These are phyloP conservation scores for Aspergillus persii DNA, from an alignment of 2,329 filamentous ascomycete species.

Conservation along the genomic window DNA sequence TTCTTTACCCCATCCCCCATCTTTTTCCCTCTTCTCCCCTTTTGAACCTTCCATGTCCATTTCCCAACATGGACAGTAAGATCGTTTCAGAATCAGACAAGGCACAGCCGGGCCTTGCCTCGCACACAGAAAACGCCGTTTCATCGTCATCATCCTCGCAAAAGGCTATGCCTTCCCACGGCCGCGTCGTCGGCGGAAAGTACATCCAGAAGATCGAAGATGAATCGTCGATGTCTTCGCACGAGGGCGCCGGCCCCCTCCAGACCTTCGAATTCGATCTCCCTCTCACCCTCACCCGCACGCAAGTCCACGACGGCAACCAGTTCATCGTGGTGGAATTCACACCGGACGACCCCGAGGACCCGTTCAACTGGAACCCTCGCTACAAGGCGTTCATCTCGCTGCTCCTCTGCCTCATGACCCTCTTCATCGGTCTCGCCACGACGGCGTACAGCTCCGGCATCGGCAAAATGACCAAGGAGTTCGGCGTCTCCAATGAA, in stretches of 20 bases:
- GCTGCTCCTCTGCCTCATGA: conserved; percentile 51
- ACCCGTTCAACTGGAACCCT: conserved; percentile 53
- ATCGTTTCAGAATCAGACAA: conserved; percentile 13
- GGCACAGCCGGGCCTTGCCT: conserved; percentile 22
- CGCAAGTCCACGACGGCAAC: conserved; percentile 42
- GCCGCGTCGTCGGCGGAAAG: conserved; percentile 28
- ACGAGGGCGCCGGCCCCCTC: conserved; percentile 12
- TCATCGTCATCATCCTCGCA: conserved; percentile 7
- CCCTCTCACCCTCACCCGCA: conserved; percentile 48
- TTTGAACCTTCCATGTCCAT: not conserved
- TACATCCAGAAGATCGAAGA: conserved; percentile 23
- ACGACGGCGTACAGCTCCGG: conserved; percentile 54
- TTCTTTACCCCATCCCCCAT: conserved; percentile 1
- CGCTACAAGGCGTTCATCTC: conserved; percentile 48
- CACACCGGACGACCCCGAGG: conserved; percentile 46
- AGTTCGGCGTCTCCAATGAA: conserved; percentile 43
- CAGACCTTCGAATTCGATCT: conserved; percentile 49
- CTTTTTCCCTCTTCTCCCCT: conserved; percentile 1
- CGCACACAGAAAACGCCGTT: conserved; percentile 23
- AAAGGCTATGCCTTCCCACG: conserved; percentile 9
- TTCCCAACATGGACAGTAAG: conserved; percentile 20
- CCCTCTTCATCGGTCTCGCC: conserved; percentile 54
- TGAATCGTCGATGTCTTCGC: conserved; percentile 16
- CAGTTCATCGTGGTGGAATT: conserved; percentile 50
- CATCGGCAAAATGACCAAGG: conserved; percentile 46